Conservation (phyloP, 2,329 filamentous ascomycete genomes). For the Colletotrichum falcatum region DNA sequence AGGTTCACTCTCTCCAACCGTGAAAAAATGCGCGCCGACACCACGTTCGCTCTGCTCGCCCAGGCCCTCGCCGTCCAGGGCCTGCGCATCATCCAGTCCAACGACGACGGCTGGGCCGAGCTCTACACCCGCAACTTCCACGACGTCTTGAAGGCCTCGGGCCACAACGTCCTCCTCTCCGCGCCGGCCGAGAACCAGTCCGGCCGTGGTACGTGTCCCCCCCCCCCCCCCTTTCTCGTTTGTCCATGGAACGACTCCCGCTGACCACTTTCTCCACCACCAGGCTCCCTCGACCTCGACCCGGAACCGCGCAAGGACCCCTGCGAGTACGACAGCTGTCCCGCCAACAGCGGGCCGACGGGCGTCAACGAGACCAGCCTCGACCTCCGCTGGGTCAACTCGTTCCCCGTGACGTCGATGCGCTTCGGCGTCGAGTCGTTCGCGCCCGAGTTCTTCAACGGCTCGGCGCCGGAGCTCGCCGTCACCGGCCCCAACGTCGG, state of each 20-base stretch:
- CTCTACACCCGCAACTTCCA: conserved; percentile 72
- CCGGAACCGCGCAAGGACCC: neutral
- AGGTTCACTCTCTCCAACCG: neutral
- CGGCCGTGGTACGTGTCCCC: conserved; percentile 52
- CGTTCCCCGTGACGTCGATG: neutral
- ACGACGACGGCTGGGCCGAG: conserved; percentile 82
- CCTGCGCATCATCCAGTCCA: conserved; percentile 71
- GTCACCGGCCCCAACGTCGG: neutral
- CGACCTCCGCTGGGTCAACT: neutral
- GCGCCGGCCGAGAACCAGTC: conserved; percentile 76
- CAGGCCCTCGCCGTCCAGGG: conserved; percentile 41
- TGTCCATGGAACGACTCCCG: conserved; percentile 60
- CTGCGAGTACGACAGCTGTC: neutral
- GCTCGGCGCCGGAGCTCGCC: neutral
- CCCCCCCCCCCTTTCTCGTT: conserved; percentile 67
- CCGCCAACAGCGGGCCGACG: conserved; percentile 58
- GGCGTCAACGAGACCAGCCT: conserved; percentile 61
- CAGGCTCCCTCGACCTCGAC: neutral
- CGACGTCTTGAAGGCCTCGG: conserved; percentile 63
- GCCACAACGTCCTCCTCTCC: conserved; percentile 73
- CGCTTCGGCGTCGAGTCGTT: neutral
- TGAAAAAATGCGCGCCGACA: conserved; percentile 18
- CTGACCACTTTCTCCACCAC: conserved; percentile 65
- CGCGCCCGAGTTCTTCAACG: neutral
- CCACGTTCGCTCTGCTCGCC: conserved; percentile 34